phyloP scores from a whole-genome alignment of 495 filamentous ascomycete genomes.

The Apodospora peruviana region DNA sequence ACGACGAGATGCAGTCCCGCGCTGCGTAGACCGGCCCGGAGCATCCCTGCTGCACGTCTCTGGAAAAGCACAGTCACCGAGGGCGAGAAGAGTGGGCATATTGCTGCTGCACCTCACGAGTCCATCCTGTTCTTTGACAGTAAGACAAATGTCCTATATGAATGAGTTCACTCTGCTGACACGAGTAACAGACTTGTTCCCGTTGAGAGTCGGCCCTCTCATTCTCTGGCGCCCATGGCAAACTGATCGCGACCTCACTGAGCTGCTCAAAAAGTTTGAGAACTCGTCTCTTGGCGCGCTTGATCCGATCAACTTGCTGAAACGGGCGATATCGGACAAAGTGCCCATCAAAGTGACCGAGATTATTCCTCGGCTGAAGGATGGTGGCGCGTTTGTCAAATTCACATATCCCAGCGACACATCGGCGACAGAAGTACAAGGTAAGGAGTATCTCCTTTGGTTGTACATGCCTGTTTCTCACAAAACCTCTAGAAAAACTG shows the following conservation, averaged over 20 bases:
- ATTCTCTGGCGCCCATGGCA: constrained; percentile 55
- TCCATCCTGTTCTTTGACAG: constrained; percentile 87
- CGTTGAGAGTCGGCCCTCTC: constrained; percentile 66
- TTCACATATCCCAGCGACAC: constrained; percentile 56
- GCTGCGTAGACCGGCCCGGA: neutral
- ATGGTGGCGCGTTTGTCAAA: constrained; percentile 92
- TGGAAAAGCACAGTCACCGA: constrained; percentile 39
- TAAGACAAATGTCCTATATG: constrained; percentile 32
- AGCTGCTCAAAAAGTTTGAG: constrained; percentile 60
- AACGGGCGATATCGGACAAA: constrained; percentile 52
- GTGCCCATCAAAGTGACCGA: constrained; percentile 67
- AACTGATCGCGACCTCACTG: constrained; percentile 47
- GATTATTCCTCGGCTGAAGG: constrained; percentile 75
- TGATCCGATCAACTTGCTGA: constrained; percentile 60
- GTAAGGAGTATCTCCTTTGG: neutral
- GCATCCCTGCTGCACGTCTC: neutral
- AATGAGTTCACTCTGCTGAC: neutral
- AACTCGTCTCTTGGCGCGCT: constrained; percentile 49
- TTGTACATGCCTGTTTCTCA: constrained; percentile 1
- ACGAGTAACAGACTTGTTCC: constrained; percentile 65
- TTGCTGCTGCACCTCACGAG: constrained; percentile 63
- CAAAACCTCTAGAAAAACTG: constrained; percentile 10
- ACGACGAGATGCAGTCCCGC: constrained; percentile 2
- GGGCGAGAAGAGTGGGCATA: constrained; percentile 66
- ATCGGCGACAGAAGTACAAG: constrained; percentile 55